Evolutionary conservation across 176 grass and related monocot genomes (phyloP), one percentile per base, ranked within the genome.

Genomic region (Zea luxurians): DNA sequence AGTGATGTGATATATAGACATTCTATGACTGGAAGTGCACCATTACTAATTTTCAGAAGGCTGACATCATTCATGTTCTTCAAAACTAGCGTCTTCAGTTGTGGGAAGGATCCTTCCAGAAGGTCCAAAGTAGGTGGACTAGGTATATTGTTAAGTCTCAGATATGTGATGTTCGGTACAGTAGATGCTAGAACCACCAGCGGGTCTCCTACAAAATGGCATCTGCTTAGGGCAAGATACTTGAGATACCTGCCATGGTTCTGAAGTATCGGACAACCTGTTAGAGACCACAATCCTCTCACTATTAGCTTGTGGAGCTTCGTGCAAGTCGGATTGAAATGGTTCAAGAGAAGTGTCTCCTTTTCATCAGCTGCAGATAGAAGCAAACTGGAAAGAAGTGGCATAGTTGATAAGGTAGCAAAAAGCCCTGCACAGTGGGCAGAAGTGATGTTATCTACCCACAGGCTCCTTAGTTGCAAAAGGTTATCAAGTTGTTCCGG

Each of bases 271-370:
- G 69, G 69, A 6, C 69, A 71, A 10, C 17, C 5, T 0, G 4
- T 71, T 71, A 48, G 47, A 48, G 47, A 48, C 69, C 47, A 71
- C 50, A 15, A 17, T 50, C 70, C 48, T 72, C 48, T 52, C 2
- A 53, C 4, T 53, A 72, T 72, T 34, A 81, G 8, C 44, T 10
- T 81, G 42, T 81, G 66, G 8, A 81, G 78, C 4, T 21, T 72
- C 11, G 66, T 55, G 10, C 36, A 71, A 8, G 34, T 59, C 0
- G 66, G 66, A 2, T 34, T 5, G 7, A 81, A 16, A 10, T 45
- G 2, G 7, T 15, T 81, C 10, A 4, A 81, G 35, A 37, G 13
- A 6, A 61, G 66, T 9, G 2, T 16, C 37, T 84, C 82, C 0
- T 78, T 1, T 13, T 48, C 46, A 16, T 86, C 5, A 40, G 8